Base-by-base conservation (phyloP, 2,329 filamentous ascomycete species). In the Colletotrichum chrysophilum region DNA sequence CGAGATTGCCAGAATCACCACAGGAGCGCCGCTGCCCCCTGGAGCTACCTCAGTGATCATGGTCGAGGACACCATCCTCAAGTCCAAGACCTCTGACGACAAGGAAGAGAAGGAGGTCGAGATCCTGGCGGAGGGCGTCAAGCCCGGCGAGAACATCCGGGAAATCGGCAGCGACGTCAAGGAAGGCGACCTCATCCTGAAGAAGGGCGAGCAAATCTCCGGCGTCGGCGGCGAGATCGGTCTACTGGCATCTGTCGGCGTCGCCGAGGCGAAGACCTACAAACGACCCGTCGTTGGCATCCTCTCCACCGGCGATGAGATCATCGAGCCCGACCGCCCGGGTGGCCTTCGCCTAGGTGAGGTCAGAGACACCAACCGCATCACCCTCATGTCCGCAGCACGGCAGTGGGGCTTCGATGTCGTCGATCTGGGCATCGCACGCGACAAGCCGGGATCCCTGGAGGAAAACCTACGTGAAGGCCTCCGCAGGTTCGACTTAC, bases 261-360 rank as follows among this genome's bases (percentile, higher is more conserved):
- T 93, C 2, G 86, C 87, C 12, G 88, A 93, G 66, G 94, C 97
- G 6, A 89, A 89, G 16, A 90, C 96, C 8, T 98, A 94, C 85
- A 91, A 89, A 65, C 93, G 92, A 70, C 96, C 97, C 1, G 86
- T 95, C 10, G 89, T 99, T 9, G 97, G 96, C 7, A 93, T 99
- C 3, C 86, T 99, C 21, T 98, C 96, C 67, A 99, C 97, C 0
- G 97, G 97, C 26, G 96, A 99, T 81, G 97, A 99, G 84, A 95
- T 99, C 66, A 93, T 98, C 7, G 91, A 93, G 77, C 93, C 97
- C 80, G 87, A 93, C 74, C 87, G 90, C 30, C 87, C 91, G 0
- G 91, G 90, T 0, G 86, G 88, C 0, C 87, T 98, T 10, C 89
- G 89, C 5, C 87, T 94, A 0, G 97, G 97, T 48, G 95, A 98